Evolutionary conservation across 2,329 filamentous ascomycete species (phyloP).

Genomic region (Sporothrix euskadiensis): DNA sequence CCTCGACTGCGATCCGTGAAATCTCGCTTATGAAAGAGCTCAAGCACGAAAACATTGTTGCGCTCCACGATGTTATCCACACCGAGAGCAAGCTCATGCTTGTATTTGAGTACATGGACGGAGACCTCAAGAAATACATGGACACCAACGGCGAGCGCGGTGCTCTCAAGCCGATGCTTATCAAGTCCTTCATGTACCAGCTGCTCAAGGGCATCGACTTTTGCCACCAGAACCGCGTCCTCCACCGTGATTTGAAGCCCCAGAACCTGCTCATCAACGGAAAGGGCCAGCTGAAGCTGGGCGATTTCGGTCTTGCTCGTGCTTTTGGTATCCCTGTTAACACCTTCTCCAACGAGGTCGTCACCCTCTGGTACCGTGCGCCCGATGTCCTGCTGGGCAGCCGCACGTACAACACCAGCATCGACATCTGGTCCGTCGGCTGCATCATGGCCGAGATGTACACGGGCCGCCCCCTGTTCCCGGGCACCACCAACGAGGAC

Average conservation of each 20-base stretch:
- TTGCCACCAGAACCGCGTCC: constrained; percentile 94
- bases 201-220: constrained; percentile 94
- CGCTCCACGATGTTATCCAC: constrained; percentile 96
- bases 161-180: constrained; percentile 81
- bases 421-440: constrained; percentile 98
- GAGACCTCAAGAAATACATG: constrained; percentile 98
- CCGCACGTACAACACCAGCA: constrained; percentile 98
- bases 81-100: constrained; percentile 99
- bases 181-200: constrained; percentile 99
- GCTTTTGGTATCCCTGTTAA: constrained; percentile 98
- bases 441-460: constrained; percentile 99
- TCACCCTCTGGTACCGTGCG: constrained; percentile 96
- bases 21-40: constrained; percentile 99
- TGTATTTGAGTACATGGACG: constrained; percentile 98
- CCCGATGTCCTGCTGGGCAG: constrained; percentile 93
- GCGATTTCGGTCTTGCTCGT: constrained; percentile 89
- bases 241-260: constrained; percentile 93
- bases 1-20: constrained; percentile 94
- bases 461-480: constrained; percentile 91
- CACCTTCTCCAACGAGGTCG: constrained; percentile 96
- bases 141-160: constrained; percentile 87
- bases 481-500: constrained; percentile 96
- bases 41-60: constrained; percentile 98
- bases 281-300: constrained; percentile 86
- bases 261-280: constrained; percentile 95